These are phyloP conservation scores for Aphanomyces euteiches DNA, from an alignment of 352 stramenopile species.

Conservation along the genomic window DNA sequence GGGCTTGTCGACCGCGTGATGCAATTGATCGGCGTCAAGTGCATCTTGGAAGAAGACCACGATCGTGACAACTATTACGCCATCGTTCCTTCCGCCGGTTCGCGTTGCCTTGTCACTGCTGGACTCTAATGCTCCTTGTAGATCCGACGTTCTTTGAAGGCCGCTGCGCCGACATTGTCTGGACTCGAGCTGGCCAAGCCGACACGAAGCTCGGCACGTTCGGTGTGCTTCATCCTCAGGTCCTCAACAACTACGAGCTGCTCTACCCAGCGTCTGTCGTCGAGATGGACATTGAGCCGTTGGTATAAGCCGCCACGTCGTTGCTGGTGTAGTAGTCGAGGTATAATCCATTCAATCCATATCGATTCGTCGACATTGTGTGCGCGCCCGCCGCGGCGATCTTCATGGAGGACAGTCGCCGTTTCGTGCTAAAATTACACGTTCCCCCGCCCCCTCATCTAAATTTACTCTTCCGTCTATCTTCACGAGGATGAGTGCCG, in stretches of 20 bases:
- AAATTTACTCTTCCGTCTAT: no score
- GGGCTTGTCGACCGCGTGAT: constrained; percentile 99
- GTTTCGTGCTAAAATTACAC: no score
- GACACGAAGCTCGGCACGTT: constrained; percentile 90
- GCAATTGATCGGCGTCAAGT: constrained; percentile 93
- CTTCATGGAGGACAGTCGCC: no score
- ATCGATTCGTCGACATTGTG: not conserved
- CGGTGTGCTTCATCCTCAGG: constrained; percentile 97
- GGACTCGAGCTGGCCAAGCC: constrained; percentile 69
- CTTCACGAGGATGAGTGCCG: not conserved
- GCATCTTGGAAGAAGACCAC: constrained; percentile 58
- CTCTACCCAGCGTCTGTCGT: constrained; percentile 94
- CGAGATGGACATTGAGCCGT: constrained; percentile 97
- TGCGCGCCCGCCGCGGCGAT: no score
- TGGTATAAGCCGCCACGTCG: constrained; percentile 75
- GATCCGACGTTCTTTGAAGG: constrained; percentile 94
- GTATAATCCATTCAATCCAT: no score
- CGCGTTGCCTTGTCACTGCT: constrained; percentile 31
- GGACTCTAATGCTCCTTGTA: constrained; percentile 35
- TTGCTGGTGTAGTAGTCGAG: not conserved
- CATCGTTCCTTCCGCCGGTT: constrained; percentile 27
- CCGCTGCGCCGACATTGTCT: constrained; percentile 93
- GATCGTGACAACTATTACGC: constrained; percentile 60
- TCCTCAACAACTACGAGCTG: constrained; percentile 98
- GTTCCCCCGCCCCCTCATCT: no score